A percentile compares a stretch with the other conserved stretches of the same genome.
Evolutionary conservation across 176 grass and related monocot genomes (phyloP).

Genomic region (Canna indica): DNA sequence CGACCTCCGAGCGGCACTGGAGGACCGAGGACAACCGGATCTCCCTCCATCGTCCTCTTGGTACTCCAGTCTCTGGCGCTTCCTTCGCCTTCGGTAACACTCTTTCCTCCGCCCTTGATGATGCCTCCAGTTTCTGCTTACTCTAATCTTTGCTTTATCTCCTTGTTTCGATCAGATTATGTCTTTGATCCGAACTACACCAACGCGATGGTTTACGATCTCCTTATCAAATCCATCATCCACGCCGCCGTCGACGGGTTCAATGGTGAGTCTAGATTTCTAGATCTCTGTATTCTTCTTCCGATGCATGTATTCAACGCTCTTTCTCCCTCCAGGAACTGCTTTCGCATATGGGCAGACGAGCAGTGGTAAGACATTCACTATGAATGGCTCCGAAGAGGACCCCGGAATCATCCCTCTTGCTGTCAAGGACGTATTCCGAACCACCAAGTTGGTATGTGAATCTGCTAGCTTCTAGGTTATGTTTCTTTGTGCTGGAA

Average conservation of each 20-base stretch:
- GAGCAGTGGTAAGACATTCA: slow-evolving; percentile 94
- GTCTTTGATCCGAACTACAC: slow-evolving; percentile 53
- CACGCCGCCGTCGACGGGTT: slow-evolving; percentile 61
- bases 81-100: slow-evolving; percentile 68
- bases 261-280: slow-evolving; percentile 40
- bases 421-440: slow-evolving; percentile 65
- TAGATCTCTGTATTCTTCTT: neutral
- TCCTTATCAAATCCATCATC: slow-evolving; percentile 58
- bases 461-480: neutral
- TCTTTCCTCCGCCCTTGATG: neutral
- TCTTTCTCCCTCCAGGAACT: slow-evolving; percentile 26
- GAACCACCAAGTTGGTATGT: slow-evolving; percentile 47
- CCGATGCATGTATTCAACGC: neutral
- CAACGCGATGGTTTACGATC: slow-evolving; percentile 53
- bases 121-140: neutral
- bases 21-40: slow-evolving; percentile 52
- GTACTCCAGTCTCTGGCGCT: slow-evolving; percentile 35
- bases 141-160: neutral
- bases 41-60: slow-evolving; percentile 35
- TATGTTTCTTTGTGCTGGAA: neutral
- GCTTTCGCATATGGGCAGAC: slow-evolving; percentile 97
- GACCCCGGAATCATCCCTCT: slow-evolving; percentile 75
- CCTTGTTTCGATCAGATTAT: slow-evolving; percentile 36
- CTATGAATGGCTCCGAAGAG: slow-evolving; percentile 61
- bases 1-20: slow-evolving; percentile 40